Conservation (phyloP, 202 grass and related monocot species). For the Bolboschoenoplectus hybrid region DNA sequence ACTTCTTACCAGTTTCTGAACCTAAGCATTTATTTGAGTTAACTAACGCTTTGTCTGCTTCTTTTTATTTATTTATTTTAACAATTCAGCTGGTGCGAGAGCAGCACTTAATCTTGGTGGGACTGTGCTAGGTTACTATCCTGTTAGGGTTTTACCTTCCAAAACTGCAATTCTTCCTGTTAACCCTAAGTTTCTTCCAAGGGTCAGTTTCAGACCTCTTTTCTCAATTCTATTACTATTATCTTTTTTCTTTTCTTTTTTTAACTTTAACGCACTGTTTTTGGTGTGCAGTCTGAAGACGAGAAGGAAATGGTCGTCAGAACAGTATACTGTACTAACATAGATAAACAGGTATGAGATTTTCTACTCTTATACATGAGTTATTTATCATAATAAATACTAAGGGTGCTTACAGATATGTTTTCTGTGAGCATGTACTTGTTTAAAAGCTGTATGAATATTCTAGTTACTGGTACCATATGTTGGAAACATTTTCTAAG, state of each 20-base stretch:
- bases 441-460: background rate
- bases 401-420: background rate
- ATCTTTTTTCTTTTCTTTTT: background rate
- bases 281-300: constrained; percentile 66
- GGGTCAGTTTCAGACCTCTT: constrained; percentile 46
- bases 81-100: constrained; percentile 72
- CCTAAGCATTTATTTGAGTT: background rate
- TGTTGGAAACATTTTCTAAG: background rate
- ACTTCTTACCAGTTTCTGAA: background rate
- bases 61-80: constrained; percentile 11
- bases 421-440: constrained; percentile 23
- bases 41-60: constrained; percentile 9
- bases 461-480: background rate
- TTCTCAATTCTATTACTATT: constrained; percentile 8
- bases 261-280: constrained; percentile 32
- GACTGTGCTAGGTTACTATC: constrained; percentile 81
- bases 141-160: constrained; percentile 92
- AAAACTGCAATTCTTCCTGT: constrained; percentile 95
- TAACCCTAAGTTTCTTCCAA: constrained; percentile 95
- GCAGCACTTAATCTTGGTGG: constrained; percentile 70
- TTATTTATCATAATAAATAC: background rate
- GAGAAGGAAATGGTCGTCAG: constrained; percentile 97
- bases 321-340: constrained; percentile 99
- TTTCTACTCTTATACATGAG: constrained; percentile 10
- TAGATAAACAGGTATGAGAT: constrained; percentile 82